phyloP scores from a whole-genome alignment of 768 basidiomycete species.

The Cubamyces lactineus region DNA sequence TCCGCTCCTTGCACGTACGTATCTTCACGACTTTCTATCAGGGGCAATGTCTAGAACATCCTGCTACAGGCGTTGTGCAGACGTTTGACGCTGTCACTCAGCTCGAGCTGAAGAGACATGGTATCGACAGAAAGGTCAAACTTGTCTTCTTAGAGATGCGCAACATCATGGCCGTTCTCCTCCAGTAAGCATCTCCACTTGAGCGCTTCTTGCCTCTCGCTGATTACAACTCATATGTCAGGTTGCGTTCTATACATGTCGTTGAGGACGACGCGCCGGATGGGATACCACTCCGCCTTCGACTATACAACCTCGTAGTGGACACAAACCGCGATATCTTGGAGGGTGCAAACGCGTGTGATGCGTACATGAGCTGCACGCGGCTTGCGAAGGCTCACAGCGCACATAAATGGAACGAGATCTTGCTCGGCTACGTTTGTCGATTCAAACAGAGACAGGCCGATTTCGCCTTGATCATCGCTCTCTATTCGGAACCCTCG shows the following conservation, averaged over 20 bases:
- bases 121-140: slow-evolving; percentile 53
- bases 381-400: slow-evolving; percentile 34
- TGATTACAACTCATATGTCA: slow-evolving; percentile 29
- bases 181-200: slow-evolving; percentile 40
- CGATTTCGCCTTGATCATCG: slow-evolving; percentile 36
- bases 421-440: slow-evolving; percentile 26
- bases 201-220: no score
- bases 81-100: slow-evolving; percentile 54
- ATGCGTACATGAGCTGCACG: slow-evolving; percentile 36
- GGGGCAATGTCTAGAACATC: not conserved
- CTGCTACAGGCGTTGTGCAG: slow-evolving; percentile 45
- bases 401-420: slow-evolving; percentile 34
- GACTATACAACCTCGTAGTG: slow-evolving; percentile 37
- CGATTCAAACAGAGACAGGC: slow-evolving; percentile 30
- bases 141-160: slow-evolving; percentile 54
- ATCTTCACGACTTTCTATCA: not conserved
- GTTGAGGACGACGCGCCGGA: slow-evolving; percentile 30
- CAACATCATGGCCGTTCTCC: slow-evolving; percentile 50
- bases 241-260: slow-evolving; percentile 33
- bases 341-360: slow-evolving; percentile 37
- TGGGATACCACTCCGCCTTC: slow-evolving; percentile 38
- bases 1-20: slow-evolving; percentile 31
- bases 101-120: slow-evolving; percentile 50
- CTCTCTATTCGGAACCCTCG: slow-evolving; percentile 32
- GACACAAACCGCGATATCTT: slow-evolving; percentile 36